These are phyloP conservation scores for Septoria petroselini DNA, from an alignment of 2,329 filamentous ascomycete genomes.

Conservation along the genomic window DNA sequence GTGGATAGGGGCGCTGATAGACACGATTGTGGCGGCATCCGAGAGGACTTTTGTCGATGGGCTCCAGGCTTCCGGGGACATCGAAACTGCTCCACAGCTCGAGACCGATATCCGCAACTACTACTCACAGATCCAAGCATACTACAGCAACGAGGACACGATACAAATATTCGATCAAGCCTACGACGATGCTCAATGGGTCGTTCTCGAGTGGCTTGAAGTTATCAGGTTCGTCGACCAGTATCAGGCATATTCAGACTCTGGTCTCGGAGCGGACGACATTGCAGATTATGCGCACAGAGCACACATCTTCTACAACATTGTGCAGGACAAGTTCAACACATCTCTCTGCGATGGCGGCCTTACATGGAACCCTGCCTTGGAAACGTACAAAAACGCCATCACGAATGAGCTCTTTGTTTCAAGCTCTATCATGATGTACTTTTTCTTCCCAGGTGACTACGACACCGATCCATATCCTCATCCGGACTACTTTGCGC, in stretches of 20 bases:
- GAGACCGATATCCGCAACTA: constrained; percentile 31
- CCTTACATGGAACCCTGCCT: constrained; percentile 79
- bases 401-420: constrained; percentile 94
- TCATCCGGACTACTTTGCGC: constrained; percentile 36
- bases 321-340: constrained; percentile 79
- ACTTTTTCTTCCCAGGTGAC: constrained; percentile 83
- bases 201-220: constrained; percentile 38
- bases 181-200: constrained; percentile 39
- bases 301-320: constrained; percentile 81
- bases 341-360: constrained; percentile 76
- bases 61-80: constrained; percentile 22
- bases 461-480: constrained; percentile 52
- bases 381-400: constrained; percentile 88
- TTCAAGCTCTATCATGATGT: constrained; percentile 83
- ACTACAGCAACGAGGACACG: constrained; percentile 31
- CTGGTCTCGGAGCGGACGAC: constrained; percentile 75
- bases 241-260: constrained; percentile 26
- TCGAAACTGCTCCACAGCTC: constrained; percentile 11
- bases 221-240: constrained; percentile 36
- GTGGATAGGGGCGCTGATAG: constrained; percentile 34
- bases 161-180: constrained; percentile 36
- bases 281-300: constrained; percentile 75
- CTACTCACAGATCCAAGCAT: constrained; percentile 31
- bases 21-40: constrained; percentile 26
- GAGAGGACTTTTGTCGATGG: constrained; percentile 20